Conservation (phyloP, 169 alveolate genomes). For the Cryptosporidium sp. region DNA sequence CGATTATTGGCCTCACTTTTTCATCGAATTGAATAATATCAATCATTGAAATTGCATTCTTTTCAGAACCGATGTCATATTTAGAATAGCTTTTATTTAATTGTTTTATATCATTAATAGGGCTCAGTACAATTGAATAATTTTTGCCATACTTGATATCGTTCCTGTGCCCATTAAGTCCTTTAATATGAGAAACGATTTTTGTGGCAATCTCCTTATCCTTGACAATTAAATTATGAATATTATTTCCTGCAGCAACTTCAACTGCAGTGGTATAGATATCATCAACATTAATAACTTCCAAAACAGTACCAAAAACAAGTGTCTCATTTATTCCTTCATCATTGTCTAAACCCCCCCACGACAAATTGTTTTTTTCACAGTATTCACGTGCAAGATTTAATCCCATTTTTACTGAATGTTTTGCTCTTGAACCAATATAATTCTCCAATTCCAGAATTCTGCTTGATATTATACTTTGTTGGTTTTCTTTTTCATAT, state of each 20-base stretch:
- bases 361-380: neutral
- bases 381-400: constrained; percentile 40
- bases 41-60: constrained; percentile 59
- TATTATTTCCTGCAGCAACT: constrained; percentile 66
- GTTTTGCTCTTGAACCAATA: constrained; percentile 11
- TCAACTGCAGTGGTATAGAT: constrained; percentile 50
- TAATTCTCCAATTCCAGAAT: constrained; percentile 19
- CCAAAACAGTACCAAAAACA: constrained; percentile 46
- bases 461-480: neutral
- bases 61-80: neutral
- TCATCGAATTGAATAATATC: constrained; percentile 42
- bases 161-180: neutral
- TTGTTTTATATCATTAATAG: constrained; percentile 23
- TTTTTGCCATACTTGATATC: neutral
- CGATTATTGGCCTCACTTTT: constrained; percentile 14
- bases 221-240: constrained; percentile 46
- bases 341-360: constrained; percentile 6
- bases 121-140: constrained; percentile 59
- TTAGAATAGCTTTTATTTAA: neutral
- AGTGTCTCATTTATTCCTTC: neutral
- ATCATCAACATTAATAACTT: constrained; percentile 55
- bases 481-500: constrained; percentile 14
- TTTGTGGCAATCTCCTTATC: constrained; percentile 43
- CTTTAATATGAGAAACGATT: constrained; percentile 1
- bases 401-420: constrained; percentile 41